phyloP scores from a whole-genome alignment of 192 early-diverging fungal species.

The Linnemannia zychae region DNA sequence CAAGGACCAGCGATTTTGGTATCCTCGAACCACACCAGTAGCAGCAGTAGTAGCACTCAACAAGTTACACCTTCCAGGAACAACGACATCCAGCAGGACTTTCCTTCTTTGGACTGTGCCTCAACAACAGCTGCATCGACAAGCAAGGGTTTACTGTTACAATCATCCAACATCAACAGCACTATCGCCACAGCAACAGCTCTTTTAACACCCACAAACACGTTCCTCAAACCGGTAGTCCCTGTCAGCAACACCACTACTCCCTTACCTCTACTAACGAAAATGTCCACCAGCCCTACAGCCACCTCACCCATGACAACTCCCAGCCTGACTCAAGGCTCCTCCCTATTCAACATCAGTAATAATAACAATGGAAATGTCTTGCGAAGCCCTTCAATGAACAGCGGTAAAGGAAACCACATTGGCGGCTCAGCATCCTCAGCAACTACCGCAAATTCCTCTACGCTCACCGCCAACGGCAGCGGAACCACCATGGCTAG shows the following conservation, averaged over 20 bases:
- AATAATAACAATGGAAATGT: not conserved
- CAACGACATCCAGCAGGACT: not conserved
- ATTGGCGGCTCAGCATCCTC: constrained; percentile 22
- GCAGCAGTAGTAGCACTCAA: not conserved
- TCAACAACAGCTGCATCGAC: not conserved
- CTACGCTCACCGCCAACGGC: constrained; percentile 12
- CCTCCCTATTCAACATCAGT: too few species aligned
- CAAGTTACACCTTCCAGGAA: not conserved
- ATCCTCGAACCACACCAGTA: too few species aligned
- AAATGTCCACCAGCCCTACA: constrained; percentile 14
- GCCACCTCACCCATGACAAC: constrained; percentile 1
- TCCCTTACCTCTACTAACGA: not conserved
- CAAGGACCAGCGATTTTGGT: not conserved
- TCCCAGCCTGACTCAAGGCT: not conserved
- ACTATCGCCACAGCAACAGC: not conserved
- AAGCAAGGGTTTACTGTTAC: not conserved
- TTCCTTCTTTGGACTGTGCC: not conserved
- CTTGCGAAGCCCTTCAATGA: constrained; percentile 23
- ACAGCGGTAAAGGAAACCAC: constrained; percentile 9
- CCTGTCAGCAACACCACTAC: not conserved
- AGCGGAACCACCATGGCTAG: constrained; percentile 1
- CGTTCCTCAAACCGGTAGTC: not conserved
- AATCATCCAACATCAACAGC: not conserved
- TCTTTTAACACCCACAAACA: not conserved
- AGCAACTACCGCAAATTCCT: constrained; percentile 33